phyloP scores from a whole-genome alignment of 1,284 basidiomycete genomes.

The Coniferiporia sulphurascens region DNA sequence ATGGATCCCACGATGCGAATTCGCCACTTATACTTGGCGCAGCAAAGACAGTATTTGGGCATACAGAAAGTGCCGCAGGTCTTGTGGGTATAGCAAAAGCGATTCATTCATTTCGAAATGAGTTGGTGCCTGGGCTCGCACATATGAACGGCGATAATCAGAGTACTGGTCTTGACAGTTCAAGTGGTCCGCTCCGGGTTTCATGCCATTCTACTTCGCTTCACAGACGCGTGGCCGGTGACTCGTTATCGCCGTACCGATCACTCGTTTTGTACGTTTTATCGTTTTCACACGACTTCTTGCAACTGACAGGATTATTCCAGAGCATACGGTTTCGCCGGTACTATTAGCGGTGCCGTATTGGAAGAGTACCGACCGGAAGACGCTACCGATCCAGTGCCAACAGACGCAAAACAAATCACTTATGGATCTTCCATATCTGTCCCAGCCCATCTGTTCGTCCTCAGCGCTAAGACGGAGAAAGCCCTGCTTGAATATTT shows the following conservation, averaged over 20 bases:
- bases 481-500: constrained; percentile 29
- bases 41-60: constrained; percentile 32
- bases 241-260: constrained; percentile 9
- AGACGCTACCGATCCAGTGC: neutral
- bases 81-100: constrained; percentile 31
- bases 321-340: constrained; percentile 35
- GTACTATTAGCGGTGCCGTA: constrained; percentile 31
- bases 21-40: constrained; percentile 32
- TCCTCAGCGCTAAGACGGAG: constrained; percentile 32
- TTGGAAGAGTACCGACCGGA: constrained; percentile 25
- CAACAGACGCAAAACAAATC: neutral
- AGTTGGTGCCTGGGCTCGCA: constrained; percentile 29
- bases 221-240: neutral
- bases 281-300: neutral
- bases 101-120: constrained; percentile 26
- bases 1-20: constrained; percentile 26
- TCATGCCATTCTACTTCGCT: constrained; percentile 3
- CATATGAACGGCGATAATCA: constrained; percentile 29
- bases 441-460: constrained; percentile 24
- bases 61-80: constrained; percentile 32
- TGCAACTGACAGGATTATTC: neutral
- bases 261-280: constrained; percentile 22
- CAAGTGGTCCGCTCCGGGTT: constrained; percentile 26
- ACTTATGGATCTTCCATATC: neutral
- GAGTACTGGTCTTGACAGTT: constrained; percentile 31